Conservation (phyloP, 176 grass and related monocot genomes). For the Elymus sibiricus region DNA sequence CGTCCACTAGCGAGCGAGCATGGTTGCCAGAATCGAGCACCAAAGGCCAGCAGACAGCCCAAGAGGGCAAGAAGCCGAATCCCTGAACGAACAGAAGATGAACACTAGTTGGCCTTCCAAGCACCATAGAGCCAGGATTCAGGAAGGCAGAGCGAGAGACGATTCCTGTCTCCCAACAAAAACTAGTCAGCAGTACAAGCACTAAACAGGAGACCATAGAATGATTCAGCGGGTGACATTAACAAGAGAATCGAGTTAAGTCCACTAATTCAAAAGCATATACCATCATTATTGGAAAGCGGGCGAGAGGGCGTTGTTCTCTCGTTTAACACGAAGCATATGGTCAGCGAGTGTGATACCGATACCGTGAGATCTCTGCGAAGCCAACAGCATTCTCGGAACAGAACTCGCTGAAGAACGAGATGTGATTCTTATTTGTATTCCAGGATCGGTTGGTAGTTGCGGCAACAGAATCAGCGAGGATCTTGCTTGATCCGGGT, state of each 20-base stretch:
- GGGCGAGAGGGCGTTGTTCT: background rate
- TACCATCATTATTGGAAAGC: background rate
- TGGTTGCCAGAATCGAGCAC: background rate
- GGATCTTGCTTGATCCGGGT: constrained; percentile 9
- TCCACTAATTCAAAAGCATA: background rate
- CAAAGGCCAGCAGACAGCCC: constrained; percentile 3
- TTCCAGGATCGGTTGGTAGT: background rate
- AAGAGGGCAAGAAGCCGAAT: background rate
- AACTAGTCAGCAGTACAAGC: background rate
- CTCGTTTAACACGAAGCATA: constrained; percentile 4
- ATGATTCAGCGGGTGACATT: background rate
- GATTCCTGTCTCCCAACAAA: background rate
- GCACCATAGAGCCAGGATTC: constrained; percentile 22
- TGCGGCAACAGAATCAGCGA: constrained; percentile 21
- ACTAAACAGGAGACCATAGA: background rate
- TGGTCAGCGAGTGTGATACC: background rate
- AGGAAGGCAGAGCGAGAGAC: background rate
- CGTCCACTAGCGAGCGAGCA: background rate
- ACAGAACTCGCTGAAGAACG: background rate
- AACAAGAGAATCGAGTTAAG: background rate
- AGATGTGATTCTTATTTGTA: background rate
- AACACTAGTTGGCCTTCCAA: constrained; percentile 4
- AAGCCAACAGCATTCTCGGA: background rate
- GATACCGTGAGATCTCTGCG: constrained; percentile 3
- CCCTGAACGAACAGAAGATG: background rate